Conservation (phyloP, 139 green algal genomes). For the Chlorella sp. region DNA sequence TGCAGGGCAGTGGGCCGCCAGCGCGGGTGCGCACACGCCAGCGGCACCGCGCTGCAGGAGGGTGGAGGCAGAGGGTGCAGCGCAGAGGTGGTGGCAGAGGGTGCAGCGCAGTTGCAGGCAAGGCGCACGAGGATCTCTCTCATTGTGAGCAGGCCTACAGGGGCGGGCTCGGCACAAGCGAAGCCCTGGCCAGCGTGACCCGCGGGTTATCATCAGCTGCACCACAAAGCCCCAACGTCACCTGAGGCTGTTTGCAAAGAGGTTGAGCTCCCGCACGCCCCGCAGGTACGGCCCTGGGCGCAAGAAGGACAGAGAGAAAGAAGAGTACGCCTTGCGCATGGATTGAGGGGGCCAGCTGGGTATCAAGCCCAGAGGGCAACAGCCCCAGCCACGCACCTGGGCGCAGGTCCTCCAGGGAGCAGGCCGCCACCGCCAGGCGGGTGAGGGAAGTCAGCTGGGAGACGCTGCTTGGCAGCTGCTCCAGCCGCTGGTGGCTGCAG, state of each 20-base stretch:
- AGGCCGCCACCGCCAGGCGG: background rate
- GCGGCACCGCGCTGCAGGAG: background rate
- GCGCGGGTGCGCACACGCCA: background rate
- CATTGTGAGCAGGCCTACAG: too few species aligned
- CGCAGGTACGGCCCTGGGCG: conserved; percentile 14
- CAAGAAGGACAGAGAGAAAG: too few species aligned
- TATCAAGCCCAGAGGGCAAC: too few species aligned
- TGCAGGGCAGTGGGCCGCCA: background rate
- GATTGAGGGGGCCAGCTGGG: too few species aligned
- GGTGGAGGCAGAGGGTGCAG: background rate
- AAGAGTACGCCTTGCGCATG: too few species aligned
- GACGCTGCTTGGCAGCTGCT: background rate
- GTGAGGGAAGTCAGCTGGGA: background rate
- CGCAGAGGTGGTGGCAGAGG: background rate
- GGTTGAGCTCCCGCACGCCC: background rate
- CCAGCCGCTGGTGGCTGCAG: conserved; percentile 12
- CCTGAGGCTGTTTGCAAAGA: conserved; percentile 20
- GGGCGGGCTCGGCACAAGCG: background rate
- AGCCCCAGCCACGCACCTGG: background rate
- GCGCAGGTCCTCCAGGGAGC: background rate
- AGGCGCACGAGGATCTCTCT: too few species aligned
- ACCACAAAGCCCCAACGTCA: too few species aligned
- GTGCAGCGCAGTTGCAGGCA: background rate
- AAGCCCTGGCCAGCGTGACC: background rate
- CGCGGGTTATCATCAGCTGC: too few species aligned